Base-by-base conservation (phyloP, 2,329 filamentous ascomycete genomes). In the Fusarium nygamai region DNA sequence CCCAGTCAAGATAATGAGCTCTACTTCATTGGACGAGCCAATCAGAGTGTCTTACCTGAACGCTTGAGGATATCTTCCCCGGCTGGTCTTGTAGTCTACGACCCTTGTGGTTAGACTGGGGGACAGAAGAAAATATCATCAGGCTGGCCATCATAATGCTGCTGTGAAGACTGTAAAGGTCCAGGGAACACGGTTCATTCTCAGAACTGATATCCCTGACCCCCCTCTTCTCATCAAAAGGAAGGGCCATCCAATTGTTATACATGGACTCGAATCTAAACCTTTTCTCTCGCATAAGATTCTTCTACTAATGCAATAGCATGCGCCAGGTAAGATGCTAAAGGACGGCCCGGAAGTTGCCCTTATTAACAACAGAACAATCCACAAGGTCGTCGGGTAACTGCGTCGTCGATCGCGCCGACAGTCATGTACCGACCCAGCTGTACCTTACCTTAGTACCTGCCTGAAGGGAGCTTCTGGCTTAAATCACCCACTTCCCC, bases 361-460 rank as follows among this genome's bases (percentile, higher is more conserved):
- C 36, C 43, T 34, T 63, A 33, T 41, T 61, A 33, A 36, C 54
- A 71, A 33, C 29, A 50, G 54, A 61, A 47, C n/a, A 60, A 64
- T 72, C 74, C 67, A 76, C 70, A 62, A 53, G 76, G 74, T 78
- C 72, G 41, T 62, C 72, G 65, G 74, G 64, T 71, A 50, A 66
- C 47, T 72, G 61, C 73, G 63, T 76, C 33, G 67, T 61, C 65
- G 57, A 74, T 72, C 60, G 51, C 50, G 56, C 67, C 59, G 51
- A 46, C 59, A 36, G 59, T 57, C 59, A 34, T 39, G 46, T 44
- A 69, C 34, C 48, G n/a, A 65, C 46, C 33, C 12, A 53, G 33
- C 19, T 53, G 38, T 31, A 48, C 14, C 27, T 47, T 51, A 24
- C 43, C 20, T 41, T 27, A 44, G 39, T 43, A 39, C 17, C 17